Conservation (phyloP, 495 filamentous ascomycete species). For the Penicillium alfredii region DNA sequence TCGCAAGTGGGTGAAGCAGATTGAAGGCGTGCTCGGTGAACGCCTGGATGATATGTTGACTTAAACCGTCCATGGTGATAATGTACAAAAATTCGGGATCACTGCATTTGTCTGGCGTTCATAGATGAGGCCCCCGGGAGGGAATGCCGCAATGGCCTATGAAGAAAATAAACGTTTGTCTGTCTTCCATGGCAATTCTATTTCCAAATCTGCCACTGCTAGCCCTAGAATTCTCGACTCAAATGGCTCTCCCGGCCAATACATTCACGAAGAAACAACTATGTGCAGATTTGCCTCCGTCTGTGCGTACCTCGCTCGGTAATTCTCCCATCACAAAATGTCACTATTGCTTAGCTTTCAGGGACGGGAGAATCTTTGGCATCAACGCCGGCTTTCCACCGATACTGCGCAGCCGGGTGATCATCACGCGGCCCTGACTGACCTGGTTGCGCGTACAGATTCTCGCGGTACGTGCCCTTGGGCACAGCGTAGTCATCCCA, state of each 20-base stretch:
- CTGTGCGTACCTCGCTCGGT: too few relatives aligned
- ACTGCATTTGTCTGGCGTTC: conserved; percentile 24
- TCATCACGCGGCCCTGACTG: conserved; percentile 40
- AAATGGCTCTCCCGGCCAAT: too few relatives aligned
- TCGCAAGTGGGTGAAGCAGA: conserved; percentile 74
- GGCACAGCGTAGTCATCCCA: conserved; percentile 42
- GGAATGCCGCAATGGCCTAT: conserved; percentile 9
- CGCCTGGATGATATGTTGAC: conserved; percentile 85
- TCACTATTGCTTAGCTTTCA: too few relatives aligned
- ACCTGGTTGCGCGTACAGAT: conserved; percentile 34
- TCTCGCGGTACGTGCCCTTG: conserved; percentile 46
- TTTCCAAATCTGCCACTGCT: too few relatives aligned
- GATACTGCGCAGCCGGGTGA: conserved; percentile 46
- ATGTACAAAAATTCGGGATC: conserved; percentile 25
- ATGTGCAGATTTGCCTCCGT: too few relatives aligned
- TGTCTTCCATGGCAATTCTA: too few relatives aligned
- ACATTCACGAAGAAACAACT: too few relatives aligned
- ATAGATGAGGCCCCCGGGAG: conserved; percentile 14
- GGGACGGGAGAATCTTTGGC: conserved; percentile 19
- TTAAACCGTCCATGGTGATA: conserved; percentile 31
- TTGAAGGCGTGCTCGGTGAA: conserved; percentile 83
- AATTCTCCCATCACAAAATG: too few relatives aligned
- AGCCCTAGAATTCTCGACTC: too few relatives aligned
- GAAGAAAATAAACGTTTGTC: conserved; percentile 8
- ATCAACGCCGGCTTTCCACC: conserved; percentile 43